Base-by-base conservation (phyloP, 768 basidiomycete species). In the Multifurca ochricompacta region DNA sequence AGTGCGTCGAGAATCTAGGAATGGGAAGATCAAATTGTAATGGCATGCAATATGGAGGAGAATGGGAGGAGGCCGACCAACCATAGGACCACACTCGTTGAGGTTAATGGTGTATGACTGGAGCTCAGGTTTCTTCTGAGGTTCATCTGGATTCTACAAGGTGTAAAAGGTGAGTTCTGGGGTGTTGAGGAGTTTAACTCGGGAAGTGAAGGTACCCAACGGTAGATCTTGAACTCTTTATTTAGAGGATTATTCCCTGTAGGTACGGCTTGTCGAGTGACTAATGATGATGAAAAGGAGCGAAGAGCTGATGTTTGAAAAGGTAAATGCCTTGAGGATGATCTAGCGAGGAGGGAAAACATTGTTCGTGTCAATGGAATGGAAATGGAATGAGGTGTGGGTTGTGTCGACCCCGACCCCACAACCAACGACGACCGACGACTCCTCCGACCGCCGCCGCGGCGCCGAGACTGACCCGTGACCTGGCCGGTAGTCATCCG, bases 141-240 rank as follows among this genome's bases (percentile, higher is more conserved):
- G 95, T 66, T 89, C 83, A 68, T 99, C 96, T 23, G 96, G 96
- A 72, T 97, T 94, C 94, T 83, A 63, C 23, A 42, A 19, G 53
- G 37, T 47, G 42, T 51, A 58, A 34, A 32, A 37, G 10, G 18
- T 45, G 50, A 46, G 48, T 28, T 25, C 51, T 14, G 19, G 45
- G 25, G 21, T 35, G 21, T 49, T 6, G 43, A 21, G 18, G 11
- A 41, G 30, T 18, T 43, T 14, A 48, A 18, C 25, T n/a, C 37
- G 8, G 19, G 32, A n/a, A 16, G 14, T 13, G 25, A 21, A 74
- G 81, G 58, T 54, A 91, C 91, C 92, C 96, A 99, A 69, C 96
- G 89, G 74, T 99, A 99, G 61, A 99, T 93, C 78, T 94, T 90
- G 78, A 99, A 97, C 70, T 93, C 87, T 75, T 98, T 98, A 64